Percentiles rank a stretch among this genome's conserved stretches.
These are phyloP conservation scores for Nicotiana otophora DNA, from an alignment of 257 asterid species.

Conservation along the genomic window DNA sequence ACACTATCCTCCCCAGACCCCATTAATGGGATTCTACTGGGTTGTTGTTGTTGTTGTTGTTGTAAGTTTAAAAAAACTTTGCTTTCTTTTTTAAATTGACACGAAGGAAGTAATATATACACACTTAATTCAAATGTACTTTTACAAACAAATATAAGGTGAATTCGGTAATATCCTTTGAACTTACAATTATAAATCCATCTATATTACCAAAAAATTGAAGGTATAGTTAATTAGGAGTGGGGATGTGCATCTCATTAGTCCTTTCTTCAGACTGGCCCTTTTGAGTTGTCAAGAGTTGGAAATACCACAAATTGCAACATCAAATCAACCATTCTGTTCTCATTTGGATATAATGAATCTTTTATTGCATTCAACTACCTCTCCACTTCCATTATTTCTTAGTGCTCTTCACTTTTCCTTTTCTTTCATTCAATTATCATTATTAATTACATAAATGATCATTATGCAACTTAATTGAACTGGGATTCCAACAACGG, in stretches of 20 bases:
- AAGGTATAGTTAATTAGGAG: background rate
- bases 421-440: background rate
- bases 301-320: background rate
- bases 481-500: background rate
- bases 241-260: background rate
- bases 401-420: slow-evolving; percentile 7
- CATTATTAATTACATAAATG: background rate
- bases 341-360: slow-evolving; percentile 1
- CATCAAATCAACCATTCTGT: background rate
- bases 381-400: slow-evolving; percentile 7
- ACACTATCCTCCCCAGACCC: no score
- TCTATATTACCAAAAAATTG: background rate
- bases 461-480: background rate
- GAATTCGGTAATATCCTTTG: no score
- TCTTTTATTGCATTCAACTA: slow-evolving; percentile 3
- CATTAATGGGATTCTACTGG: no score
- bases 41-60: no score
- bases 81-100: no score
- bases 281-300: slow-evolving; percentile 11
- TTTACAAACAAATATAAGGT: no score
- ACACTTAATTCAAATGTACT: no score
- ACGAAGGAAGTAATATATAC: no score
- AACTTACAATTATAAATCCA: no score
- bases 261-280: background rate
- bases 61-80: no score